Conservation (phyloP, 164 flowering plant species). For the Vitis cinerea region DNA sequence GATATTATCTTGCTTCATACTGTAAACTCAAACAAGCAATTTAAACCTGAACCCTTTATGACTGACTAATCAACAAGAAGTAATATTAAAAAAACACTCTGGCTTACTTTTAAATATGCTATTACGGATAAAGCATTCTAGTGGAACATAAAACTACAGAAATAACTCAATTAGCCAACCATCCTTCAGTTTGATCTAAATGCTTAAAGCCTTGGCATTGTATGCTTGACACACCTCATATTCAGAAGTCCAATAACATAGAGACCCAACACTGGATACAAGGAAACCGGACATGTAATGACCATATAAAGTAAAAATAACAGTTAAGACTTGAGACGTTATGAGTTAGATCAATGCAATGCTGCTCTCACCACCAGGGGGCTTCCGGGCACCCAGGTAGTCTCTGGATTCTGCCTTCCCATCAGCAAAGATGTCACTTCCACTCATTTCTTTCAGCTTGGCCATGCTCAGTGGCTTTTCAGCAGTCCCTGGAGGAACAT, state of each 20-base stretch:
- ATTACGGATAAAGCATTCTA: neutral
- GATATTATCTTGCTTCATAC: too few relatives aligned
- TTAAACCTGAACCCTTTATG: too few relatives aligned
- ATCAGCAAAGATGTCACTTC: constrained; percentile 84
- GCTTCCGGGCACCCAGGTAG: constrained; percentile 80
- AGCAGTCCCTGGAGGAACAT: constrained; percentile 65
- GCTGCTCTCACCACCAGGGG: constrained; percentile 97
- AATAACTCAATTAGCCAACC: constrained; percentile 6
- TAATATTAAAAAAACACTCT: too few relatives aligned
- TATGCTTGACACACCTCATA: too few relatives aligned
- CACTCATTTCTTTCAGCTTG: constrained; percentile 84
- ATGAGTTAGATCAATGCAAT: constrained; percentile 37
- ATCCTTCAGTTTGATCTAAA: neutral
- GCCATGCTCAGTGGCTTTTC: constrained; percentile 80
- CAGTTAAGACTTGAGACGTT: neutral
- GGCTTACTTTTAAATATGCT: too few relatives aligned
- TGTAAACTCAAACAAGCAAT: too few relatives aligned
- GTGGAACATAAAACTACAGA: neutral
- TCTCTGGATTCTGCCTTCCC: constrained; percentile 69
- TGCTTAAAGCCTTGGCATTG: too few relatives aligned
- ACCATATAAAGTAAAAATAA: neutral
- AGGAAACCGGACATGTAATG: neutral
- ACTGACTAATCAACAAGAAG: too few relatives aligned
- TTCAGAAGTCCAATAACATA: too few relatives aligned
- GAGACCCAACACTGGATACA: neutral